Percentiles rank a stretch among this genome's conserved stretches.
Evolutionary conservation across 768 basidiomycete genomes (phyloP).

Genomic region (Amanita rubescens): DNA sequence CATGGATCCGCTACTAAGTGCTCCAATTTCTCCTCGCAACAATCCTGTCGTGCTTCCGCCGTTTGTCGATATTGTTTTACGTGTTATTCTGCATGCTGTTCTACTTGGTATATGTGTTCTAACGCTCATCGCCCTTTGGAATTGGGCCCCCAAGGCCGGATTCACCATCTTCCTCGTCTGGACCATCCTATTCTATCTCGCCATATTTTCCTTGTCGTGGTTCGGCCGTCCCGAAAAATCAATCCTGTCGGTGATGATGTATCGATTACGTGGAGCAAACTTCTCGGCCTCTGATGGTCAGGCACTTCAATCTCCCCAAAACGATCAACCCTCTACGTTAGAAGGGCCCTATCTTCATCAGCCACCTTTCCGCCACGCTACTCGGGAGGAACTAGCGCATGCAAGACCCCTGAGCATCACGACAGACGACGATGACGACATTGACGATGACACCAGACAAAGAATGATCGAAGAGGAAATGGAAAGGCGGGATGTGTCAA

Average conservation of each 20-base stretch:
- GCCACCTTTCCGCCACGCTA: slow-evolving; percentile 47
- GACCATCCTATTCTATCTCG: slow-evolving; percentile 48
- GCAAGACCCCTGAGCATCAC: slow-evolving; percentile 43
- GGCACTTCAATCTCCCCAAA: slow-evolving; percentile 23
- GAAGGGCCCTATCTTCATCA: slow-evolving; percentile 64
- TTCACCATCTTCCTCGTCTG: slow-evolving; percentile 64
- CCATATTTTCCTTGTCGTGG: slow-evolving; percentile 50
- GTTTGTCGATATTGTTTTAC: slow-evolving; percentile 1
- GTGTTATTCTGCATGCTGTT: slow-evolving; percentile 42
- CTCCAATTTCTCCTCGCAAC: slow-evolving; percentile 11
- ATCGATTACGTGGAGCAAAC: slow-evolving; percentile 32
- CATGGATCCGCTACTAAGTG: slow-evolving; percentile 23
- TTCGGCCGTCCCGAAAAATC: slow-evolving; percentile 50
- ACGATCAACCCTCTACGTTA: neutral
- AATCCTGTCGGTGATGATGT: slow-evolving; percentile 41
- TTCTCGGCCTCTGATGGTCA: slow-evolving; percentile 14
- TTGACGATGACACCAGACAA: slow-evolving; percentile 70
- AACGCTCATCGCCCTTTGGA: slow-evolving; percentile 53
- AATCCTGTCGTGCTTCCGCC: slow-evolving; percentile 13
- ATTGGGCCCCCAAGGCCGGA: slow-evolving; percentile 40
- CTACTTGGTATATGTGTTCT: slow-evolving; percentile 53
- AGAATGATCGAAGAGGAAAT: slow-evolving; percentile 77
- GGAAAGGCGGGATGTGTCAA: slow-evolving; percentile 75
- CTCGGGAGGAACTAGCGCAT: slow-evolving; percentile 33
- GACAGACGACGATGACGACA: slow-evolving; percentile 55